Evolutionary conservation across 2,329 filamentous ascomycete genomes (phyloP).

Genomic region (Fusarium sp.): DNA sequence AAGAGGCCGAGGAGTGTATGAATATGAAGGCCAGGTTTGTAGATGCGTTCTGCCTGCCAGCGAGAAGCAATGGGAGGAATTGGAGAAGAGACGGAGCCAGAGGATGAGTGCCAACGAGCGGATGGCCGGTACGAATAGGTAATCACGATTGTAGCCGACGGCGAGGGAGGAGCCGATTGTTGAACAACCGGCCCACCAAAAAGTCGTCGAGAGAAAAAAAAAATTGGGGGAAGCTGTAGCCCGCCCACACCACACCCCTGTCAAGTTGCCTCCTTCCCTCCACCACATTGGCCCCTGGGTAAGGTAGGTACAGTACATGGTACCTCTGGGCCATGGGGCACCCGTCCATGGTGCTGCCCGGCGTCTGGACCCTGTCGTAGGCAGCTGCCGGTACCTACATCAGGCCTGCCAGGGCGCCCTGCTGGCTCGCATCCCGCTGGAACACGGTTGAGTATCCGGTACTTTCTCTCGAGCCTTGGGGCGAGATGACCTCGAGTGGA

Average conservation of each 20-base stretch:
- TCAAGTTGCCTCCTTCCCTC: slow-evolving; percentile 32
- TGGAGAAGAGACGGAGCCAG: slow-evolving; percentile 38
- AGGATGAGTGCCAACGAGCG: slow-evolving; percentile 32
- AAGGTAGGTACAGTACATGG: slow-evolving; percentile 19
- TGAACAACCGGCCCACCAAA: slow-evolving; percentile 52
- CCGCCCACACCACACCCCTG: slow-evolving; percentile 26
- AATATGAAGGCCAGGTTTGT: slow-evolving; percentile 42
- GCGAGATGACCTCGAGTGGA: slow-evolving; percentile 24
- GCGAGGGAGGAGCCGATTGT: slow-evolving; percentile 49
- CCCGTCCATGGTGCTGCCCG: not conserved
- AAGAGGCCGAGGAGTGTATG: slow-evolving; percentile 38
- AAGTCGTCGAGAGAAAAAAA: slow-evolving; percentile 47
- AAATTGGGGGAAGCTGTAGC: slow-evolving; percentile 50
- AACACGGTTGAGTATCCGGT: slow-evolving; percentile 40
- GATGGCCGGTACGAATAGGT: slow-evolving; percentile 43
- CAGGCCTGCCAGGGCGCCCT: slow-evolving; percentile 23
- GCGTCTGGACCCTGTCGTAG: slow-evolving; percentile 9
- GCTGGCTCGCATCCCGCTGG: slow-evolving; percentile 26
- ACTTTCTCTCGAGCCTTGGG: slow-evolving; percentile 29
- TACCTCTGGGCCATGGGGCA: slow-evolving; percentile 1
- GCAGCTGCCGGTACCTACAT: slow-evolving; percentile 38
- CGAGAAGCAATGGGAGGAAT: slow-evolving; percentile 41
- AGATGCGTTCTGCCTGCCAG: slow-evolving; percentile 43
- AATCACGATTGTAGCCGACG: slow-evolving; percentile 45
- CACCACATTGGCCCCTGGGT: slow-evolving; percentile 23